A percentile compares a stretch with the other conserved stretches of the same genome.
These are phyloP conservation scores for Karstenula rhodostoma DNA, from an alignment of 2,329 filamentous ascomycete species.

Conservation along the genomic window DNA sequence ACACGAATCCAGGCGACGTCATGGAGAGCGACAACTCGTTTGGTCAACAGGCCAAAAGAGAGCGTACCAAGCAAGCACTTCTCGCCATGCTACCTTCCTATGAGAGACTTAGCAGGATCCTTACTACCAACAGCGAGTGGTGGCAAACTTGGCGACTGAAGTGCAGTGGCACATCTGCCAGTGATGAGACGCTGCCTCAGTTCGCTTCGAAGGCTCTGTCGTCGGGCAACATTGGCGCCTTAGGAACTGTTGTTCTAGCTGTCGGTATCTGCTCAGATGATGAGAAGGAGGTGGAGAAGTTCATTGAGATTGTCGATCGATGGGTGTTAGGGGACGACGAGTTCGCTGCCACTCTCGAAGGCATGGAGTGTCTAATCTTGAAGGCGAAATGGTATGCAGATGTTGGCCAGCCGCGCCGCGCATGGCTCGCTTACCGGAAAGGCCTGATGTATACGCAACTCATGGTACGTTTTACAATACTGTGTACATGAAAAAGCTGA, in stretches of 20 bases:
- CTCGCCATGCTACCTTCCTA: slow-evolving; percentile 46
- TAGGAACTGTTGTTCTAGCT: slow-evolving; percentile 48
- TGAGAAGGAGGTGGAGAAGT: slow-evolving; percentile 55
- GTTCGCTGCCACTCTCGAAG: slow-evolving; percentile 59
- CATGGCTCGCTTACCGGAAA: slow-evolving; percentile 62
- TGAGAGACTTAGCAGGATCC: slow-evolving; percentile 42
- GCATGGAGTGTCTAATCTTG: slow-evolving; percentile 62
- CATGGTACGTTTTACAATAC: slow-evolving; percentile 50
- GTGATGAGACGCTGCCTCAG: slow-evolving; percentile 45
- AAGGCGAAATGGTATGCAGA: slow-evolving; percentile 63
- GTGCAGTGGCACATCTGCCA: slow-evolving; percentile 52
- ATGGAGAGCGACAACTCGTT: slow-evolving; percentile 28
- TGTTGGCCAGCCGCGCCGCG: slow-evolving; percentile 63
- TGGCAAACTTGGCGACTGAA: slow-evolving; percentile 55
- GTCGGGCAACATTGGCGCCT: slow-evolving; percentile 51
- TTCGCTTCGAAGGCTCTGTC: slow-evolving; percentile 56
- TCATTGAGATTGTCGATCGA: slow-evolving; percentile 56
- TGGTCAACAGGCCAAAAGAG: slow-evolving; percentile 40
- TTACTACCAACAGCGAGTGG: slow-evolving; percentile 51
- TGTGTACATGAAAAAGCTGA: slow-evolving; percentile 22
- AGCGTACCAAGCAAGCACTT: slow-evolving; percentile 46
- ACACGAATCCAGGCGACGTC: slow-evolving; percentile 40
- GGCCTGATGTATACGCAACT: slow-evolving; percentile 62
- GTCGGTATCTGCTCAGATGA: slow-evolving; percentile 51
- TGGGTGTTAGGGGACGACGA: slow-evolving; percentile 61